Base-by-base conservation (phyloP, 75 land plant genomes). In the Cunninghamia lanceolata region DNA sequence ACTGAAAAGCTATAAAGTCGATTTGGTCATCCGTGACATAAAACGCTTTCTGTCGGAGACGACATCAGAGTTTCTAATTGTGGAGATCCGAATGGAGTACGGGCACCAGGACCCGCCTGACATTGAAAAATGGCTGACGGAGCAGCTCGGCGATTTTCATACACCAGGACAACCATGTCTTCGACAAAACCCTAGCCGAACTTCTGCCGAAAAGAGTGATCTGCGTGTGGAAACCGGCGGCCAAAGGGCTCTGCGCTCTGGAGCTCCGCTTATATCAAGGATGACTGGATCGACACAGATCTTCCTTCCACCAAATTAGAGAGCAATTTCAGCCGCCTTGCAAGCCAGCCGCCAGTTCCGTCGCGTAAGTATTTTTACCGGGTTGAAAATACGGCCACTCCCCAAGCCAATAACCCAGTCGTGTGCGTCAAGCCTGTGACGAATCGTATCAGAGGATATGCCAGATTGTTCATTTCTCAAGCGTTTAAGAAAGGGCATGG, bases 241-340 rank as follows among this genome's bases (percentile, higher is more conserved):
- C 90, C 83, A 90, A 92, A 25, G 1, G 98, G 98, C 5, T 84
- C 84, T 0, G 86, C 91, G 45, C 87, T 97, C 9, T 97, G 95
- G 95, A 88, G 89, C 88, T 87, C 92, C 25, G 91, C 86, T 80
- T 88, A 91, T 77, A 19, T 97, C 80, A 93, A 87, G 63, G 99
- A 96, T 75, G 87, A 97, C 71, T 97, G 99, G 99, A 92, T 94
- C 52, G 95, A 97, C 87, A 96, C 98, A 6, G 99, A 97, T 74
- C 87, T 97, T 84, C 96, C 99, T 8, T 88, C 85, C 15, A 94
- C 93, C 21, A 97, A 97, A 83, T 97, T 97, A 75, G 89, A 93
- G 83, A 92, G 89, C 83, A 97, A 97, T 87, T 32, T 97, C 89
- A 89, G 88, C 87, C 68, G 85, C 81, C 78, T 97, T 86, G 87